Percentiles rank a stretch among this genome's conserved stretches.
Evolutionary conservation across 345 rosid species (phyloP).

Genomic region (Euclidium syriacum): DNA sequence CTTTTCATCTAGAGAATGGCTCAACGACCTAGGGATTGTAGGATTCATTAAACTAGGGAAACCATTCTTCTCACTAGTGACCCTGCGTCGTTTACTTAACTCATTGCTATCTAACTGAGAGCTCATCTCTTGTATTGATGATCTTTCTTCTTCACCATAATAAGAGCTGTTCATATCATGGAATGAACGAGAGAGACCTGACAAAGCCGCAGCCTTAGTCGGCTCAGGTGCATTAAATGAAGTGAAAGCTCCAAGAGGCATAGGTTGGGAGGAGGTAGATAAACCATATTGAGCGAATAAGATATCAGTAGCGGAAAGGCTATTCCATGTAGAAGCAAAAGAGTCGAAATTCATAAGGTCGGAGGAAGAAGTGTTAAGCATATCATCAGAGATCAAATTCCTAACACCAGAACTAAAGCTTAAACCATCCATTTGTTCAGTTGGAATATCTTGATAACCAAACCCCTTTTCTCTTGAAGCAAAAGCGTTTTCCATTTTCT

Average conservation of each 20-base stretch:
- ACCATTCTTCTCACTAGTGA: slow-evolving; percentile 17
- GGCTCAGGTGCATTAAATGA: slow-evolving; percentile 30
- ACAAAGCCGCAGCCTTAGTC: slow-evolving; percentile 17
- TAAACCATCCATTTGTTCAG: slow-evolving; percentile 41
- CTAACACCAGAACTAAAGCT: slow-evolving; percentile 47
- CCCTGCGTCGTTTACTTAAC: slow-evolving; percentile 26
- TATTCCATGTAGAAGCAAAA: slow-evolving; percentile 58
- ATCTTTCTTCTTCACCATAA: slow-evolving; percentile 46
- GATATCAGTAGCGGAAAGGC: slow-evolving; percentile 44
- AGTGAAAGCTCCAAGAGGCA: slow-evolving; percentile 41
- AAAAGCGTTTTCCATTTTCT: slow-evolving; percentile 53
- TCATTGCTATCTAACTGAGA: slow-evolving; percentile 23
- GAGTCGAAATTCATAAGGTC: slow-evolving; percentile 67
- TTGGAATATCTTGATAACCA: slow-evolving; percentile 35
- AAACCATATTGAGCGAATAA: slow-evolving; percentile 39
- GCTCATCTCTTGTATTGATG: slow-evolving; percentile 31
- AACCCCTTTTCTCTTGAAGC: slow-evolving; percentile 53
- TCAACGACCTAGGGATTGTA: slow-evolving; percentile 40
- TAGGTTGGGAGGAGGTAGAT: slow-evolving; percentile 35
- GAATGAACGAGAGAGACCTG: slow-evolving; percentile 21
- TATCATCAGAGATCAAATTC: slow-evolving; percentile 44
- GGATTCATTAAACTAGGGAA: slow-evolving; percentile 20
- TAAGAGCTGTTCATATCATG: slow-evolving; percentile 37
- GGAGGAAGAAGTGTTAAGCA: slow-evolving; percentile 35
- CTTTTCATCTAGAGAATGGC: slow-evolving; percentile 65